Evolutionary conservation across 2,329 filamentous ascomycete species (phyloP), one percentile per base, ranked within the genome.

Genomic region (Trichophyton rubrum): DNA sequence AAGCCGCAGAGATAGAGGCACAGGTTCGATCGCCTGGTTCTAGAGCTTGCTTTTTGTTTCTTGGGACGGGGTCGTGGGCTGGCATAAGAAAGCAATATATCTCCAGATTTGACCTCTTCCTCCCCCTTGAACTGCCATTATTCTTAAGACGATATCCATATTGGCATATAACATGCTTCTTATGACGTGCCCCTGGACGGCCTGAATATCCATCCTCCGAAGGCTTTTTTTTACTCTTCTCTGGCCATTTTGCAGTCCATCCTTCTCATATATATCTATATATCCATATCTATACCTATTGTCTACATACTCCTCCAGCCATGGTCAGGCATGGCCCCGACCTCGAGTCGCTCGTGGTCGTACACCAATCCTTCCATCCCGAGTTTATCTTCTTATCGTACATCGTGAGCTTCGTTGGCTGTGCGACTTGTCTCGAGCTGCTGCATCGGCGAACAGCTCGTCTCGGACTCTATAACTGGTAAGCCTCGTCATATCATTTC

Each of bases 341-440:
- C 15, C n/a, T 15, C 15, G 11, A 20, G 13, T 5, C 13, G 11
- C 2, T 55, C 5, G n/a, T 17, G n/a, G 38, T 43, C 2, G 33
- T 41, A 35, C 11, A 38, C 13, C 56, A 58, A 35, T 62, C 62
- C 3, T 84, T 80, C 71, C 77, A 79, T 63, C 73, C 79, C 3
- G 83, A 83, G 43, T 86, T 88, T 66, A 80, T 92, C 11, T 79
- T 85, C 24, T 78, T 89, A 8, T 86, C 85, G 1, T 87, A 82
- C 66, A 73, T 87, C 49, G 79, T 86, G 65, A 93, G 89, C 68
- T 83, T 88, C 64, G 77, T 88, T 64, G 90, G 90, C 63, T 86
- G 88, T 56, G 80, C 84, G 58, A 89, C 89, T 2, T 91, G 90
- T 0, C 78, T 95, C 35, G 90, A 95, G 72, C 76, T 95, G 62